phyloP scores from a whole-genome alignment of 78 protist genomes.

The Diacronema lutheri region DNA sequence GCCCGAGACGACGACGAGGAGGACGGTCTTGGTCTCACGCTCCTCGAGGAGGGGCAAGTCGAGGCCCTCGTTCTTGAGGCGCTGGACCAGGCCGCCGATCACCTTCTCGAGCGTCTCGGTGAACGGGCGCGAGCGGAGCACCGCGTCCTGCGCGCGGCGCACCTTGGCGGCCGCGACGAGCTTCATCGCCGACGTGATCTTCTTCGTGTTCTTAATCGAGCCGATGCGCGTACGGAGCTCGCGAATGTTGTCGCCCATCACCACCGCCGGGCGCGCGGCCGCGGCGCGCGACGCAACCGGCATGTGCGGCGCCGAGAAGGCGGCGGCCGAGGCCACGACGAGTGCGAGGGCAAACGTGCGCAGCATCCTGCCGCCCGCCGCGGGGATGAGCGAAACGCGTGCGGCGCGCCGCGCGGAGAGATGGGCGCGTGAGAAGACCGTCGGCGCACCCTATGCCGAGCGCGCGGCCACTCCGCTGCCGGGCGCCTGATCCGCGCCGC shows the following conservation, averaged over 20 bases:
- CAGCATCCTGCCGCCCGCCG: too few species aligned
- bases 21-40: constrained; percentile 42
- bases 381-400: too few species aligned
- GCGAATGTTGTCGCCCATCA: constrained; percentile 11
- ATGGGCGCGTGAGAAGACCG: too few species aligned
- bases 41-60: constrained; percentile 34
- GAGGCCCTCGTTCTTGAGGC: constrained; percentile 30
- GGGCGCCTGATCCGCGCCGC: too few species aligned
- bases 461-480: too few species aligned
- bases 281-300: too few species aligned
- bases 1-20: constrained; percentile 27
- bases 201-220: constrained; percentile 51
- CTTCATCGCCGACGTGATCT: constrained; percentile 51
- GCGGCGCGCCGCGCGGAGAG: too few species aligned
- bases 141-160: constrained; percentile 52
- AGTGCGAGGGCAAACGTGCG: too few species aligned
- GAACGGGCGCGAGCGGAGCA: constrained; percentile 50
- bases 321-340: too few species aligned
- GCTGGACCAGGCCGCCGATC: constrained; percentile 29
- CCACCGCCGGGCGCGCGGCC: too few species aligned
- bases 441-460: too few species aligned
- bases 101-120: constrained; percentile 42
- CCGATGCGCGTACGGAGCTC: constrained; percentile 42
- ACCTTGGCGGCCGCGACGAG: constrained; percentile 62
- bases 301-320: too few species aligned